These are phyloP conservation scores for Pichia sp. DNA, from an alignment of 1,139 yeast species.

Conservation along the genomic window DNA sequence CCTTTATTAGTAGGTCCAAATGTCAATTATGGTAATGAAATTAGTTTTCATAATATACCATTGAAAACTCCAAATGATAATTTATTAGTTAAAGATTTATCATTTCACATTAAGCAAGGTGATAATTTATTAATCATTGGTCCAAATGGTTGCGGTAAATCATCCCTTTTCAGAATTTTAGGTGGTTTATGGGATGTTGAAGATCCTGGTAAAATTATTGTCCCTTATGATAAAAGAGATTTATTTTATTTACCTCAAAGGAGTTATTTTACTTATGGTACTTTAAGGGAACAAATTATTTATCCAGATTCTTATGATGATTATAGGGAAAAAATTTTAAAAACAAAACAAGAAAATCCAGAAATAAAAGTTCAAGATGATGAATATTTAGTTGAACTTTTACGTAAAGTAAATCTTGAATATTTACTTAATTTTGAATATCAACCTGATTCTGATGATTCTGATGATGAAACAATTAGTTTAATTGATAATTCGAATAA, in stretches of 20 bases:
- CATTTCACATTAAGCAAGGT: slow-evolving; percentile 71
- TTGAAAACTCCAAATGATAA: slow-evolving; percentile 83
- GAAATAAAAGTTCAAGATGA: slow-evolving; percentile 42
- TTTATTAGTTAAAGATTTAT: slow-evolving; percentile 57
- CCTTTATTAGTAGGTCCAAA: slow-evolving; percentile 31
- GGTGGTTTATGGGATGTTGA: slow-evolving; percentile 92
- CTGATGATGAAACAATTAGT: slow-evolving; percentile 6
- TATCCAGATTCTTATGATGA: slow-evolving; percentile 72
- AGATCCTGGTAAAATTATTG: slow-evolving; percentile 51
- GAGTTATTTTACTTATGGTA: slow-evolving; percentile 73
- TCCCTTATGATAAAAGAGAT: slow-evolving; percentile 59
- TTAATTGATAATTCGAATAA: not conserved
- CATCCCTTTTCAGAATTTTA: slow-evolving; percentile 80
- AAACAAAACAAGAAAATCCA: slow-evolving; percentile 6
- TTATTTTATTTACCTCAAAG: slow-evolving; percentile 90
- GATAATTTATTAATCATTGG: slow-evolving; percentile 87
- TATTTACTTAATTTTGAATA: slow-evolving; percentile 36
- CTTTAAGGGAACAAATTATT: slow-evolving; percentile 80
- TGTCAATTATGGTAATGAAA: slow-evolving; percentile 44
- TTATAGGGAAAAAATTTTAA: slow-evolving; percentile 37
- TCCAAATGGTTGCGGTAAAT: slow-evolving; percentile 94
- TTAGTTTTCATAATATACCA: slow-evolving; percentile 69
- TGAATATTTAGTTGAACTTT: slow-evolving; percentile 54
- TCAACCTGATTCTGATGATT: slow-evolving; percentile 15
- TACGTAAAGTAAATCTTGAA: slow-evolving; percentile 53